A percentile compares a stretch with the other conserved stretches of the same genome.
Evolutionary conservation across 352 stramenopile species (phyloP).

Genomic region (Phytophthora lateralis): DNA sequence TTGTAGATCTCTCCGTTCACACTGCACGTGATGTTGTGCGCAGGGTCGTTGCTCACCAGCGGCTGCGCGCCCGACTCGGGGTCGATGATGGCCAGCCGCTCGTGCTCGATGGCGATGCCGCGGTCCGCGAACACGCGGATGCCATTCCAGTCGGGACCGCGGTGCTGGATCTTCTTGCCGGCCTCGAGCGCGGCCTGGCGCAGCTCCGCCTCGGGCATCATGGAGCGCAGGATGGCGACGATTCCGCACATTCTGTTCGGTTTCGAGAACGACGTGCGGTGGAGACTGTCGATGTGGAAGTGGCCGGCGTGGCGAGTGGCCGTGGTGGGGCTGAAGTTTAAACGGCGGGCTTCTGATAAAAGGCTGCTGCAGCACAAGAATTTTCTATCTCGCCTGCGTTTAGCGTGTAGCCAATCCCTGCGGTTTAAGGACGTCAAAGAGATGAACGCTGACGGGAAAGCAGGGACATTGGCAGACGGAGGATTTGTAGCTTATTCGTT

Average conservation of each 20-base stretch:
- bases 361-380: slow-evolving; percentile 43
- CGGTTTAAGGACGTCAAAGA: slow-evolving; percentile 1
- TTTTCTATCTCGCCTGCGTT: slow-evolving; percentile 22
- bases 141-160: slow-evolving; percentile 97
- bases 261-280: not conserved
- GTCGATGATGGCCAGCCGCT: slow-evolving; percentile 99
- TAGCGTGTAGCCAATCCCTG: not conserved
- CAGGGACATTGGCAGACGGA: not conserved
- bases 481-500: not conserved
- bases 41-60: slow-evolving; percentile 86
- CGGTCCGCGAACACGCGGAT: slow-evolving; percentile 81
- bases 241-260: slow-evolving; percentile 95
- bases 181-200: slow-evolving; percentile 94
- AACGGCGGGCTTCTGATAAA: slow-evolving; percentile 17
- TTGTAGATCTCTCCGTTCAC: slow-evolving; percentile 99
- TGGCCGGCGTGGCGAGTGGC: slow-evolving; percentile 1
- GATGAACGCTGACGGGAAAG: not conserved
- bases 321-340: slow-evolving; percentile 11
- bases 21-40: slow-evolving; percentile 91
- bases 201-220: slow-evolving; percentile 93
- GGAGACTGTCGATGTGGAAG: slow-evolving; percentile 21
- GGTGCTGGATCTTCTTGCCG: slow-evolving; percentile 95
- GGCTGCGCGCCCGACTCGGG: slow-evolving; percentile 95
- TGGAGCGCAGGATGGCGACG: slow-evolving; percentile 97
- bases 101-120: slow-evolving; percentile 94